Conservation (phyloP, 352 stramenopile species). For the Aphanomyces cochlioides region DNA sequence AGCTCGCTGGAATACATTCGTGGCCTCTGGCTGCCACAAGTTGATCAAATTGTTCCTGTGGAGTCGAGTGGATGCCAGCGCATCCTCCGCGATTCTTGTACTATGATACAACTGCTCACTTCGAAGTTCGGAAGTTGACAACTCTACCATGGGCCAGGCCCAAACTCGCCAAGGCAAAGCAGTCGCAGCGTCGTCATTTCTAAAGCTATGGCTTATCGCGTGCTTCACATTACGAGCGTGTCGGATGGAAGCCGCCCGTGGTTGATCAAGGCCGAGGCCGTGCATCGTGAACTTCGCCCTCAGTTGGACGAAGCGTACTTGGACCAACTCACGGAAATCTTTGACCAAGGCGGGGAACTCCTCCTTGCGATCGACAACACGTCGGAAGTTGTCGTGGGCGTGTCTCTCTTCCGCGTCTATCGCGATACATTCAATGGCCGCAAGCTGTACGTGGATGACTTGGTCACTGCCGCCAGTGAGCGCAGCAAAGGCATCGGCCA, state of each 20-base stretch:
- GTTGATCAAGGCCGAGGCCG: background rate
- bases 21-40: no score
- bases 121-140: no score
- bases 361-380: background rate
- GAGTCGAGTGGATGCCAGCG: no score
- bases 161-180: no score
- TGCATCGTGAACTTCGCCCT: background rate
- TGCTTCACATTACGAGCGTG: background rate
- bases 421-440: slow-evolving; percentile 8
- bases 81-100: no score
- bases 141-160: no score
- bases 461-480: background rate
- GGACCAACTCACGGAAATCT: background rate
- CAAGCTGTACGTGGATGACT: slow-evolving; percentile 12
- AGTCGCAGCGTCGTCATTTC: no score
- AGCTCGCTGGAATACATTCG: no score
- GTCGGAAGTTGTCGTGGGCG: background rate
- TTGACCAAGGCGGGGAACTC: background rate
- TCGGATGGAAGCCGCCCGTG: background rate
- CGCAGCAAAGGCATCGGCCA: background rate
- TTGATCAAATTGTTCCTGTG: no score
- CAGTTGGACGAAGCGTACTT: background rate
- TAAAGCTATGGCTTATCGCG: no score
- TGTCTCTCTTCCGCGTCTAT: slow-evolving; percentile 7
- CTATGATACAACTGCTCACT: no score